Evolutionary conservation across 1,284 basidiomycete species (phyloP).

Genomic region (Ceratobasidium sp.): DNA sequence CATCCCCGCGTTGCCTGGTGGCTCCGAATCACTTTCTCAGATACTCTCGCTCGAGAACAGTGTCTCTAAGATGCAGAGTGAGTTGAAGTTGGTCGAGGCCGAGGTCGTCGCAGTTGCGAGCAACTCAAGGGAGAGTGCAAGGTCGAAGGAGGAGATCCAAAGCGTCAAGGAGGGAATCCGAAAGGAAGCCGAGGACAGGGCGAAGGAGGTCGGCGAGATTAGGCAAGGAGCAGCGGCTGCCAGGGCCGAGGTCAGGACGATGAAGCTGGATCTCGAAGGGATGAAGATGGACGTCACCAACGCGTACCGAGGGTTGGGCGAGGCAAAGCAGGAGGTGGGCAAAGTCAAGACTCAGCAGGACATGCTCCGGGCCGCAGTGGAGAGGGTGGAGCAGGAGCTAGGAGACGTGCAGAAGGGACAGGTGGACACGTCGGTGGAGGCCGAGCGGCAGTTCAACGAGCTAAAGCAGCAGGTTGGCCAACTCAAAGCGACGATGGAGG

Average conservation of each 20-base stretch:
- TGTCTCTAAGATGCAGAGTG: slow-evolving; percentile 16
- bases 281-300: slow-evolving; percentile 10
- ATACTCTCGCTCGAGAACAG: neutral
- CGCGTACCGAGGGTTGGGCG: slow-evolving; percentile 3
- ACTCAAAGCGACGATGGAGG: slow-evolving; percentile 4
- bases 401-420: neutral
- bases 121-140: neutral
- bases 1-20: neutral
- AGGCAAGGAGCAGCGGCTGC: slow-evolving; percentile 3
- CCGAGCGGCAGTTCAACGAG: neutral
- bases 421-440: slow-evolving; percentile 12
- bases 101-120: neutral
- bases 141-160: neutral
- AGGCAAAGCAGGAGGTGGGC: neutral
- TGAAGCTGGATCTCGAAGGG: slow-evolving; percentile 8
- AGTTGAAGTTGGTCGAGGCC: neutral
- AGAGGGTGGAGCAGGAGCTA: slow-evolving; percentile 2
- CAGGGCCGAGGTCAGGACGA: neutral
- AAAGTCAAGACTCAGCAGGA: slow-evolving; percentile 1
- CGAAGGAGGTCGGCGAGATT: neutral
- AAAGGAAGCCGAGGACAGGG: slow-evolving; percentile 14
- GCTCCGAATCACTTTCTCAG: neutral
- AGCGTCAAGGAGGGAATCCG: neutral
- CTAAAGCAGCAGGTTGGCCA: slow-evolving; percentile 7
- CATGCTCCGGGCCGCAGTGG: neutral